Evolutionary conservation across 2,329 filamentous ascomycete species (phyloP), one percentile per base, ranked within the genome.

Genomic region (Leptodontidium sp.): DNA sequence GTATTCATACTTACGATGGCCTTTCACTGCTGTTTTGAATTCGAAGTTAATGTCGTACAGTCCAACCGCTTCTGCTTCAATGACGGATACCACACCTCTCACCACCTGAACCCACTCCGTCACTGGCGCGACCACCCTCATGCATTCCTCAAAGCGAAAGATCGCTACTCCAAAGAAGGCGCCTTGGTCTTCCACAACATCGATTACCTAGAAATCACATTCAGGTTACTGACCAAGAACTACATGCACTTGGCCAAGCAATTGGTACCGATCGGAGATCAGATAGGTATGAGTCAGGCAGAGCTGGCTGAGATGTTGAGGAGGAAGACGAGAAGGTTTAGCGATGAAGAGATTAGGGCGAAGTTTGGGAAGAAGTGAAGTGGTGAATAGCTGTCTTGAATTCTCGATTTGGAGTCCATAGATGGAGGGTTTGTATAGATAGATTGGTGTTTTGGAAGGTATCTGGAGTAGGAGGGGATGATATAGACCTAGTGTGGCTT

Each of bases 31-130:
- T 63, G 1, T 49, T 6, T 9, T n/a, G 9, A 24, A 17, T 32
- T 26, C 29, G 11, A 47, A 45, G n/a, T 40, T 64, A 32, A 61
- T 14, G 32, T 32, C 9, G 17, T 7, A 43, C 38, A 93, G 91
- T 92, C 89, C 80, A 94, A 94, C 79, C 90, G 92, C 45, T 90
- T 90, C 79, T 94, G 91, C 81, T 94, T 90, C 85, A 94, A 94
- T 74, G 92, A 94, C 75, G 92, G 92, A 72, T 94, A 93, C 79
- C 91, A 94, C 80, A 94, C 91, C 7, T 93, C 91, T 21, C 92
- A 94, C 77, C 92, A 94, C 75, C 86, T 94, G 63, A 93, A 94
- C 80, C 92, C 91, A 0, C 85, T 87, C 35, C 88, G 92, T 1
- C 93, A 94, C 81, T 95, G 92, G 92, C 89, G 92, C 67, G 91